Evolutionary conservation across 305 asterid species (phyloP).

Genomic region (Fraxinus paxiana): DNA sequence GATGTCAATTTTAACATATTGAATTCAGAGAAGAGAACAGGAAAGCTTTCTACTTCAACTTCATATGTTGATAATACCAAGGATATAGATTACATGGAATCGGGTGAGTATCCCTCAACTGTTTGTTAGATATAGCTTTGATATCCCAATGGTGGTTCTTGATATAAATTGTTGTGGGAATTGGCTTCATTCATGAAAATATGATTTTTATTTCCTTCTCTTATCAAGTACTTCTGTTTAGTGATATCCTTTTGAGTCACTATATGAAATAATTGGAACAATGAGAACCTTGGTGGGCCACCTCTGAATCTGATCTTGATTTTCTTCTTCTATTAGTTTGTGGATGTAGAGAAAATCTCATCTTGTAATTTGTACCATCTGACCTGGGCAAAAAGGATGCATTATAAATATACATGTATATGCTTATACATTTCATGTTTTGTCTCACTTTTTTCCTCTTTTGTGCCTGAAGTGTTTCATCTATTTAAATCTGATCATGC

Average conservation of each 20-base stretch:
- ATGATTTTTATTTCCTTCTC: background rate
- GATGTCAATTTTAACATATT: slow-evolving; percentile 37
- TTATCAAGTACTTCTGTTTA: background rate
- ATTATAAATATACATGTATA: background rate
- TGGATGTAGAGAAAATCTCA: background rate
- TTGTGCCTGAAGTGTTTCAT: background rate
- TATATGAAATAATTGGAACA: background rate
- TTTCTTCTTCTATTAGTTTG: background rate
- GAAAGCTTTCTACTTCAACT: slow-evolving; percentile 25
- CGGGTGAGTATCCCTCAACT: slow-evolving; percentile 35
- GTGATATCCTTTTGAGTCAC: slow-evolving; percentile 1
- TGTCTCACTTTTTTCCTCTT: background rate
- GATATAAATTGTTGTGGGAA: background rate
- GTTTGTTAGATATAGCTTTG: background rate
- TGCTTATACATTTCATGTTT: background rate
- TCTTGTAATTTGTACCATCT: background rate
- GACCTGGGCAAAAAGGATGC: background rate
- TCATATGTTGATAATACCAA: slow-evolving; percentile 25
- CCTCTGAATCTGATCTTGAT: slow-evolving; percentile 8
- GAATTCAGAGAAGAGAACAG: slow-evolving; percentile 38
- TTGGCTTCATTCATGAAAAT: slow-evolving; percentile 6
- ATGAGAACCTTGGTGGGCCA: slow-evolving; percentile 13
- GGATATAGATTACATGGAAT: slow-evolving; percentile 25
- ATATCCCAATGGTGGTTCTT: background rate
- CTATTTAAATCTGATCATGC: background rate